Evolutionary conservation across 257 asterid genomes (phyloP).

Genomic region (Prunella vulgaris): DNA sequence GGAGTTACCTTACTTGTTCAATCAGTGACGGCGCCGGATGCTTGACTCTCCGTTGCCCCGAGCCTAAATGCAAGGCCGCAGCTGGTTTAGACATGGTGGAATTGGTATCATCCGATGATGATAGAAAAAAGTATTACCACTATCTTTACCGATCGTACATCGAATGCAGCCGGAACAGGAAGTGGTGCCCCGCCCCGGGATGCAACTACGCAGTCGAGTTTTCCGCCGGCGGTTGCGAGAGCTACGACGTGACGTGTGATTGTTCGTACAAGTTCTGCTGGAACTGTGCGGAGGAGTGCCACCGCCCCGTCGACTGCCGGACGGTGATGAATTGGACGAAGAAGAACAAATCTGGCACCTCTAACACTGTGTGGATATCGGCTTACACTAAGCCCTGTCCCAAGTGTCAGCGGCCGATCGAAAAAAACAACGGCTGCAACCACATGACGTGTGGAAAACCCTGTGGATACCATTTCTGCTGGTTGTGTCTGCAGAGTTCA

Average conservation of each 20-base stretch:
- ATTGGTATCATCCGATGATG: background rate
- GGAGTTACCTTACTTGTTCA: background rate
- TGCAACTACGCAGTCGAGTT: slow-evolving; percentile 28
- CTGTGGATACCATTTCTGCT: background rate
- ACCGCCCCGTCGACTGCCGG: slow-evolving; percentile 36
- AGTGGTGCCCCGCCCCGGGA: slow-evolving; percentile 46
- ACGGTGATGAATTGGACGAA: slow-evolving; percentile 31
- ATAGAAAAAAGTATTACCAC: background rate
- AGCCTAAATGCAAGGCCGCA: slow-evolving; percentile 9
- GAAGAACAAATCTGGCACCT: slow-evolving; percentile 31
- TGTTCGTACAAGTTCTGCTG: slow-evolving; percentile 33
- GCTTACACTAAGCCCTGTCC: slow-evolving; percentile 32
- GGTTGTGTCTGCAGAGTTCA: background rate
- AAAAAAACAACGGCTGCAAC: background rate
- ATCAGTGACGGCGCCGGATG: slow-evolving; percentile 33
- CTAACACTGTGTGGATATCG: slow-evolving; percentile 22
- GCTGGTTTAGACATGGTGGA: slow-evolving; percentile 24
- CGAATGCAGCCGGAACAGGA: background rate
- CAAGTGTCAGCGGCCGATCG: background rate
- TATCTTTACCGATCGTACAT: slow-evolving; percentile 22
- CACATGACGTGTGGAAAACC: background rate
- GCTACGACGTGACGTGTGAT: slow-evolving; percentile 28
- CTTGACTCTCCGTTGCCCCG: slow-evolving; percentile 33
- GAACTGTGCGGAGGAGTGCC: slow-evolving; percentile 33
- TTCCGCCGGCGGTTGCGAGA: background rate